A percentile compares a stretch with the other conserved stretches of the same genome.
Conservation (phyloP, 176 grass and related monocot species). For the Poa annua region DNA sequence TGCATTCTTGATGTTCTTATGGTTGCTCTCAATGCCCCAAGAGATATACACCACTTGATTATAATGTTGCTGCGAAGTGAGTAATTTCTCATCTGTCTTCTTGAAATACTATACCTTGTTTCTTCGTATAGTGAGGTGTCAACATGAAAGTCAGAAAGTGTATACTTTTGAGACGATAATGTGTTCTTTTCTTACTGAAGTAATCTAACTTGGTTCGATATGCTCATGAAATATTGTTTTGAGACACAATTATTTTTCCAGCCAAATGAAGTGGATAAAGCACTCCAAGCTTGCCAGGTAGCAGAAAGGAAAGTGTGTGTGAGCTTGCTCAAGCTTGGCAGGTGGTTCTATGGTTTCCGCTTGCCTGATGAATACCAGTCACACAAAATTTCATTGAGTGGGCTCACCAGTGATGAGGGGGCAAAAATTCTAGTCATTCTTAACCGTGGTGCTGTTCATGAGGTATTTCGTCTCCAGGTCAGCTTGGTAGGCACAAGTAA, state of each 20-base stretch:
- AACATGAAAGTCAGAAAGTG: background rate
- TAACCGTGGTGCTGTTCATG: slow-evolving; percentile 78
- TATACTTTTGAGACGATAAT: background rate
- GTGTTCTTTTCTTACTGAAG: background rate
- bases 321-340: slow-evolving; percentile 68
- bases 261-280: slow-evolving; percentile 63
- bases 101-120: slow-evolving; percentile 19
- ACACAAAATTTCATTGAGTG: slow-evolving; percentile 54
- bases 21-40: background rate
- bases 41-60: background rate
- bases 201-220: background rate
- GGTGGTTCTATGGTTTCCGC: slow-evolving; percentile 87
- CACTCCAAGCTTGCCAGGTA: slow-evolving; percentile 53
- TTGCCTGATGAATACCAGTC: slow-evolving; percentile 63
- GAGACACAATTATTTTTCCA: slow-evolving; percentile 32
- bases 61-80: background rate
- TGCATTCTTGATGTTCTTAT: background rate
- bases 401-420: slow-evolving; percentile 56
- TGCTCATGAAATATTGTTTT: slow-evolving; percentile 20
- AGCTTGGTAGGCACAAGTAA: slow-evolving; percentile 45
- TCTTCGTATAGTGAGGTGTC: background rate
- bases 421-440: slow-evolving; percentile 63
- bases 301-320: slow-evolving; percentile 57
- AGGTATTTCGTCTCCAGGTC: slow-evolving; percentile 76
- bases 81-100: background rate